Evolutionary conservation across 306 rosid species (phyloP), one percentile per base, ranked within the genome.

Genomic region (Sicyos baderoa): DNA sequence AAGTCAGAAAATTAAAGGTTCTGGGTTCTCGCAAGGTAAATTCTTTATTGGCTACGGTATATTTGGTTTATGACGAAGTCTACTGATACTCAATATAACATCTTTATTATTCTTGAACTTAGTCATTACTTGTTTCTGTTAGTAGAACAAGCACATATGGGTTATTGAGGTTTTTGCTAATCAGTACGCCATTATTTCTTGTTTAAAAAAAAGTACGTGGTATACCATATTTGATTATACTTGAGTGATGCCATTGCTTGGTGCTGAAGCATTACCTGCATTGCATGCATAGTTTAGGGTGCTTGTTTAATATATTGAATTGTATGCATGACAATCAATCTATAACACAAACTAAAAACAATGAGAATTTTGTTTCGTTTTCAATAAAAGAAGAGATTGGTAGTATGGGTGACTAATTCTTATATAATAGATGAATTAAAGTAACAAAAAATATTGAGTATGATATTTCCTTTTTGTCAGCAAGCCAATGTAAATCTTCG

Each of bases 11-110:
- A 75, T 75, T 89, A 79, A 93, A 89, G 83, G 84, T 85, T 74
- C 87, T 83, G 74, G 93, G 91, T 44, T 87, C 96, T 35, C 88
- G 89, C 74, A 93, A 93, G 96, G 98, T 89, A 78, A 27, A 45
- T 66, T 23, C 32, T 70, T 53, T 17, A 18, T 71, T 58, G 72
- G 17, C 29, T 29, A 40, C 45, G 11, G 17, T 63, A 9, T 54
- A 13, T 54, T 1, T 27, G 8, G 59, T 15, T 51, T 50, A 63
- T 27, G 14, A 25, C 15, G 44, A 35, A 35, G 40, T 35, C 40
- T 6, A 35, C 7, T 35, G 40, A 64, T 44, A 17, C 14, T n/a
- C 7, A 1, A n/a, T 17, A 49, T 35, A 35, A 35, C 47, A 48
- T 48, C 7, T 44, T 22, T 63, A 50, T 17, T 64, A 64, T 64